Conservation (phyloP, 768 basidiomycete genomes). For the Russula sp. region DNA sequence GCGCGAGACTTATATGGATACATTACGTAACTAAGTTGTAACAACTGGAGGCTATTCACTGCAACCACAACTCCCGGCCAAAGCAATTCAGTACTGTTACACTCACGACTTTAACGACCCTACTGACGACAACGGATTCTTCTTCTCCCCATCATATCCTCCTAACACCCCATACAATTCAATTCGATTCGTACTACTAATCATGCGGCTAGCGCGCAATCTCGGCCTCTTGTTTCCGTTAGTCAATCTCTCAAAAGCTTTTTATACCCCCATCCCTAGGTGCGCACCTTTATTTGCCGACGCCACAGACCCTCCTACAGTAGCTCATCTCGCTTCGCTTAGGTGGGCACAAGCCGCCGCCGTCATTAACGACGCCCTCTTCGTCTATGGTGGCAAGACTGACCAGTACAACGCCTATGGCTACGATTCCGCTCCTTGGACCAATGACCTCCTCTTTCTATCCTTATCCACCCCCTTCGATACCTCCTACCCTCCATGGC, state of each 20-base stretch:
- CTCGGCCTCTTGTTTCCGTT: not conserved
- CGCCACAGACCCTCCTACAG: not conserved
- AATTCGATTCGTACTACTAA: not conserved
- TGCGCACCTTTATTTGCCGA: not conserved
- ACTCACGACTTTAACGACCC: not conserved
- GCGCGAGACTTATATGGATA: too few relatives aligned
- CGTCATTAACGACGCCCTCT: conserved; percentile 52
- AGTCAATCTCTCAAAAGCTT: not conserved
- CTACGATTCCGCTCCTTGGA: conserved; percentile 70
- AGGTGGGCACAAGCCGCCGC: conserved; percentile 85
- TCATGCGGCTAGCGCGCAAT: not conserved
- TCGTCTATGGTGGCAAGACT: conserved; percentile 77
- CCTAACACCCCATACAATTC: not conserved
- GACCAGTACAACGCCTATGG: conserved; percentile 62
- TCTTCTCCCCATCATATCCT: not conserved
- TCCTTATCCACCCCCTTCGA: conserved; percentile 56
- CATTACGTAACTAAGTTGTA: too few relatives aligned
- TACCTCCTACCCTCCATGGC: conserved; percentile 62
- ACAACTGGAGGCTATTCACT: too few relatives aligned
- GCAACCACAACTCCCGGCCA: too few relatives aligned
- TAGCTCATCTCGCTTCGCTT: not conserved
- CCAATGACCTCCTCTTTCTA: conserved; percentile 64
- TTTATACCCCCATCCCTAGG: conserved; percentile 7
- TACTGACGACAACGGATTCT: not conserved
- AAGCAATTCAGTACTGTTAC: too few relatives aligned